A percentile compares a stretch with the other conserved stretches of the same genome.
Conservation (phyloP, 345 rosid species). For the Pelargonium nanum region DNA sequence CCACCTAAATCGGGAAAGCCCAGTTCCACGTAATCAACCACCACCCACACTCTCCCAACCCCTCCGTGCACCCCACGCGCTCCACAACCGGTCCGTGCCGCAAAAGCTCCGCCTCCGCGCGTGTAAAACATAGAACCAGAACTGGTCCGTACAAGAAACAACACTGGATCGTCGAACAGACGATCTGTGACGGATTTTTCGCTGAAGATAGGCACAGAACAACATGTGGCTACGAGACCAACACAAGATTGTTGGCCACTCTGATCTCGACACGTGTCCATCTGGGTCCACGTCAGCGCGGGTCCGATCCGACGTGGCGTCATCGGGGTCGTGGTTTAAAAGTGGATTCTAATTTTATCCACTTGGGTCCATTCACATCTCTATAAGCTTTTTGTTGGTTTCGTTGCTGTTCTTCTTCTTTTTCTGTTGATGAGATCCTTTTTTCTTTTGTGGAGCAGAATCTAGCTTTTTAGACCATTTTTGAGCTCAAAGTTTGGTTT, state of each 20-base stretch:
- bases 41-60: neutral
- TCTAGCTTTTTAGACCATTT: neutral
- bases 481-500: too few species aligned
- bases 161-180: neutral
- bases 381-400: too few species aligned
- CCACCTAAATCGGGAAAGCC: neutral
- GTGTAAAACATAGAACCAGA: too few species aligned
- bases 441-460: neutral
- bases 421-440: neutral
- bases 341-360: neutral
- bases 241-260: neutral
- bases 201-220: neutral
- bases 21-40: too few species aligned
- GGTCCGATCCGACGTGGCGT: neutral
- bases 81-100: neutral
- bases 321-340: neutral
- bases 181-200: neutral
- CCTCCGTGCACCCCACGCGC: neutral
- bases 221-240: neutral
- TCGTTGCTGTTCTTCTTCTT: neutral
- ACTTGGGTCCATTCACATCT: neutral
- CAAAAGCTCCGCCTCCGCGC: neutral
- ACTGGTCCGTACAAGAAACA: too few species aligned
- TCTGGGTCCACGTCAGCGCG: neutral
- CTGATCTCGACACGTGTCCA: neutral